These are phyloP conservation scores for Phytophthora podocarpi DNA, from an alignment of 352 stramenopile genomes.

Conservation along the genomic window DNA sequence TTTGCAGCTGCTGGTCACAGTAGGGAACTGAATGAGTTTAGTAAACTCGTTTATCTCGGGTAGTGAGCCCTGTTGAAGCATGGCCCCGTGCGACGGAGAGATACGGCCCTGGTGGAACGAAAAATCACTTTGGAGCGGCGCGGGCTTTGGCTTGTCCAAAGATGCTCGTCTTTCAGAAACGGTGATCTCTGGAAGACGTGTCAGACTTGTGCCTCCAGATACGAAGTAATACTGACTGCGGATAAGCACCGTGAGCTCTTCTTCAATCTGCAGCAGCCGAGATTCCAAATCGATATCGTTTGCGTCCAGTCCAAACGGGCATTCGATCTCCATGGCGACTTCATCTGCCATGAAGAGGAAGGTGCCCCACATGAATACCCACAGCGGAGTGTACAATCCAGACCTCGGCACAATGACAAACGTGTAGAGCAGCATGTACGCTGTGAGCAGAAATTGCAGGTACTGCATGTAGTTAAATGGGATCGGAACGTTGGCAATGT, in stretches of 20 bases:
- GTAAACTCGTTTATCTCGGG: slow-evolving; percentile 82
- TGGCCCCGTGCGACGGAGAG: slow-evolving; percentile 41
- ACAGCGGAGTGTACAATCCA: slow-evolving; percentile 73
- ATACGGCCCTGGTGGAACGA: slow-evolving; percentile 78
- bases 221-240: slow-evolving; percentile 86
- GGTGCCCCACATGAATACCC: slow-evolving; percentile 81
- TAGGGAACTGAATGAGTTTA: slow-evolving; percentile 50
- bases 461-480: slow-evolving; percentile 91
- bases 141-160: slow-evolving; percentile 12
- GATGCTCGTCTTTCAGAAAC: slow-evolving; percentile 4
- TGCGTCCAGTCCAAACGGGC: slow-evolving; percentile 75
- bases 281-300: slow-evolving; percentile 86
- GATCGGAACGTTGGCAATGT: slow-evolving; percentile 86
- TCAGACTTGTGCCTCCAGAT: slow-evolving; percentile 54
- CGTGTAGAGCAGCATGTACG: slow-evolving; percentile 85
- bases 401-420: slow-evolving; percentile 84
- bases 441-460: slow-evolving; percentile 66
- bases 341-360: slow-evolving; percentile 87
- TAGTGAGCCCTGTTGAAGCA: slow-evolving; percentile 52
- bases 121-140: slow-evolving; percentile 26
- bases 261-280: slow-evolving; percentile 75
- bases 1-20: slow-evolving; percentile 9
- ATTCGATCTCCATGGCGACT: slow-evolving; percentile 86
- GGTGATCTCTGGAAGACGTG: slow-evolving; percentile 18
- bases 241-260: slow-evolving; percentile 81